These are phyloP conservation scores for Wickerhamomyces bisporus DNA, from an alignment of 805 yeast species.

Conservation along the genomic window DNA sequence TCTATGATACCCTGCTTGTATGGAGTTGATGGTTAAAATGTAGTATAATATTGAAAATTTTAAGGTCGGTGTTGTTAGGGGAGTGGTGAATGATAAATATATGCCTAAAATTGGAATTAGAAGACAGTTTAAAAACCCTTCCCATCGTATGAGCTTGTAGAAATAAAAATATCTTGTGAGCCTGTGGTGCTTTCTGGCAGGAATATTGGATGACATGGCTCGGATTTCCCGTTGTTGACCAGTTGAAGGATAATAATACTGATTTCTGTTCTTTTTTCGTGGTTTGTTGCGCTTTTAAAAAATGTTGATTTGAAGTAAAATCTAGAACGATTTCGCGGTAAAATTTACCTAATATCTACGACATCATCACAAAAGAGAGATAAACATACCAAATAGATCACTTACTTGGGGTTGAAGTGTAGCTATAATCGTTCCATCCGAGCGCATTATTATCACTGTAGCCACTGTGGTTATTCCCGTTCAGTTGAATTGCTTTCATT, in stretches of 20 bases:
- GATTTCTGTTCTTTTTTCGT: no score
- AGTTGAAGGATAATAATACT: no score
- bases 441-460: no score
- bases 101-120: neutral
- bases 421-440: neutral
- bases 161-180: neutral
- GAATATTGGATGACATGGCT: no score
- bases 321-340: no score
- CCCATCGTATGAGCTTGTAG: conserved; percentile 1
- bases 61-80: conserved; percentile 46
- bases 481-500: neutral
- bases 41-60: conserved; percentile 52
- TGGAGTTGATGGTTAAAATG: conserved; percentile 56
- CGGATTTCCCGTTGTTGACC: no score
- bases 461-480: neutral
- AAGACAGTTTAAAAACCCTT: neutral
- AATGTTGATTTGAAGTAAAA: no score
- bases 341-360: no score
- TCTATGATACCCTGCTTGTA: conserved; percentile 82
- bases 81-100: conserved; percentile 19
- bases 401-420: neutral
- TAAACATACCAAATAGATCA: neutral
- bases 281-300: no score
- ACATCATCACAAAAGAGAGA: no score
- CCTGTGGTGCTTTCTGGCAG: neutral